Conservation (phyloP, 2,329 filamentous ascomycete genomes). For the Alternaria tenuissima region DNA sequence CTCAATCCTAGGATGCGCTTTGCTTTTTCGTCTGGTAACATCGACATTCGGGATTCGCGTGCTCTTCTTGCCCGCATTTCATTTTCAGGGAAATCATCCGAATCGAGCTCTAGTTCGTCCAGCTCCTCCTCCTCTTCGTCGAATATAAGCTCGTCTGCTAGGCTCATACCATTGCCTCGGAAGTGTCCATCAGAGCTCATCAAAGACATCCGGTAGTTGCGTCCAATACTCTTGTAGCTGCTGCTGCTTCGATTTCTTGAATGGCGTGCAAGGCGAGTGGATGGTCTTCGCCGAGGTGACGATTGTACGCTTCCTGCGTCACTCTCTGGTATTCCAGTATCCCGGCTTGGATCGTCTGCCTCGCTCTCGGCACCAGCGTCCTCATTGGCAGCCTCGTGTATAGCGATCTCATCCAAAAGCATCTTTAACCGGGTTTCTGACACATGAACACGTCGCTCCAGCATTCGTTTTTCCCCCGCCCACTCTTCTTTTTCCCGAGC, state of each 20-base stretch:
- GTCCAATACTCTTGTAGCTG: slow-evolving; percentile 59
- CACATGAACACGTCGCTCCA: slow-evolving; percentile 88
- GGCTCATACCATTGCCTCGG: slow-evolving; percentile 73
- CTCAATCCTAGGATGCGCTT: slow-evolving; percentile 57
- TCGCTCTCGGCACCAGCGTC: slow-evolving; percentile 62
- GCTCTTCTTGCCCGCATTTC: slow-evolving; percentile 51
- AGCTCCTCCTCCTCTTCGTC: slow-evolving; percentile 74
- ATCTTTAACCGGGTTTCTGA: slow-evolving; percentile 85
- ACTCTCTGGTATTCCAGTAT: slow-evolving; percentile 65
- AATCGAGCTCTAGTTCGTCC: slow-evolving; percentile 67
- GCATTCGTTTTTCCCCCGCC: slow-evolving; percentile 81
- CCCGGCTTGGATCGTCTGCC: slow-evolving; percentile 67
- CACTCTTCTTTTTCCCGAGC: slow-evolving; percentile 83
- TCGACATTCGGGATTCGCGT: slow-evolving; percentile 53
- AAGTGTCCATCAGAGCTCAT: slow-evolving; percentile 62
- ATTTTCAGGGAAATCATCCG: slow-evolving; percentile 65
- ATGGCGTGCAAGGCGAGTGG: slow-evolving; percentile 59
- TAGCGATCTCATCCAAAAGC: slow-evolving; percentile 85
- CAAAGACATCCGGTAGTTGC: slow-evolving; percentile 75
- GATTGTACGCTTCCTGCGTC: slow-evolving; percentile 78
- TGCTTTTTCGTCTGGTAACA: slow-evolving; percentile 55
- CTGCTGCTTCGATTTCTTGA: slow-evolving; percentile 65
- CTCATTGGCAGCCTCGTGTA: slow-evolving; percentile 63
- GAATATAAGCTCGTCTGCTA: slow-evolving; percentile 91
- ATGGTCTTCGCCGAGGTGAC: slow-evolving; percentile 60